Conservation (phyloP, 2,329 filamentous ascomycete species). For the Trichoderma koningii region DNA sequence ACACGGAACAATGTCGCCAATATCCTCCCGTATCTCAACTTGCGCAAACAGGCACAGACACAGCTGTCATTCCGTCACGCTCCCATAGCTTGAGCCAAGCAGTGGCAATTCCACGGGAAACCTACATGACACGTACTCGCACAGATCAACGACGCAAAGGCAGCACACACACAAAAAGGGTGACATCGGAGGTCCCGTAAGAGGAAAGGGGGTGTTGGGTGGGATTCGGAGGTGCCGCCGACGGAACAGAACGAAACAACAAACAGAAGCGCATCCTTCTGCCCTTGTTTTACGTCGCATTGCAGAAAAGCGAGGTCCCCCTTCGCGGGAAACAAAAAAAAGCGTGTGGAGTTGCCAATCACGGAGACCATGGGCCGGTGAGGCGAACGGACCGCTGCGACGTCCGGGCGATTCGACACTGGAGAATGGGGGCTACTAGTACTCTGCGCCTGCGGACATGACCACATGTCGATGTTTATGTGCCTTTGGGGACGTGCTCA, state of each 20-base stretch:
- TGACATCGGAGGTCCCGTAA: background rate
- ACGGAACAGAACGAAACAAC: background rate
- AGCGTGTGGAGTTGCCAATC: background rate
- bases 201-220: background rate
- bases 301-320: background rate
- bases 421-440: background rate
- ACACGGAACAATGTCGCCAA: background rate
- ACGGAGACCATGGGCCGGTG: background rate
- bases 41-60: background rate
- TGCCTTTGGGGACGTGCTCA: background rate
- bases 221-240: conserved; percentile 16
- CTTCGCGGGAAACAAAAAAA: background rate
- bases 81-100: background rate
- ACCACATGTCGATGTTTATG: background rate
- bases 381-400: conserved; percentile 11
- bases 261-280: background rate
- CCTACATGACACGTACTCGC: background rate
- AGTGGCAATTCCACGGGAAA: background rate
- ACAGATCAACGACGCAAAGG: background rate
- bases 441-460: background rate
- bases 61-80: too few species aligned
- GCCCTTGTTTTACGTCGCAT: background rate
- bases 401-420: background rate
- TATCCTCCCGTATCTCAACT: background rate
- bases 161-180: background rate